Base-by-base conservation (phyloP, 768 basidiomycete genomes). In the Chalciporus piperatus region DNA sequence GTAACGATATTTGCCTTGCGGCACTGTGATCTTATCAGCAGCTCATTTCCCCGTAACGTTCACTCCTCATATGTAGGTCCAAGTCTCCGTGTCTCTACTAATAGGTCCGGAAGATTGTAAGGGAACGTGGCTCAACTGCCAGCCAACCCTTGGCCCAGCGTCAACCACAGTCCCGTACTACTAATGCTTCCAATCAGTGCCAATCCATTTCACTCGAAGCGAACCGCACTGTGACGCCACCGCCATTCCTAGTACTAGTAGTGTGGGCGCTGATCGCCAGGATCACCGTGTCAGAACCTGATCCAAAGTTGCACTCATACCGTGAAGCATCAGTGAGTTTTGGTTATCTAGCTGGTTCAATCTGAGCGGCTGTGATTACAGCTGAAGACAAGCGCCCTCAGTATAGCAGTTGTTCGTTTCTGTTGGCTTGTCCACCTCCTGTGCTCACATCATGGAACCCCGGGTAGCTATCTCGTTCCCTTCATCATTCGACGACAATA, bases 81-180 rank as follows among this genome's bases (percentile, higher is more conserved):
- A 27, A 27, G 27, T 27, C 1, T 27, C 27, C 6, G 27, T 27
- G 27, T 45, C 39, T 3, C 19, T 20, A 14, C 7, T n/a, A n/a
- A n/a, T n/a, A 42, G 9, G 2, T 27, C 33, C 25, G 25, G n/a
- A 10, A 37, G 27, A 7, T 30, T 48, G 27, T 40, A 52, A 50
- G 13, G 1, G 65, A 58, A 37, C 71, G 71, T 4, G 70, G 64
- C 10, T 57, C 51, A 6, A 65, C 66, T 32, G 30, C 11, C 6
- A 32, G 30, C 30, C 13, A 32, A 13, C 30, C 30, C 30, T 32
- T 32, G 30, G 30, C 30, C 30, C 30, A 32, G 30, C 13, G 11
- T 10, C 10, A 32, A 32, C 27, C 27, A 27, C 27, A 27, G 27
- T 7, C 27, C 27, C 27, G 27, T 5, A 22, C 22, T 22, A 22